Conservation (phyloP, 2,329 filamentous ascomycete species). For the Phaeosphaeria sp. region DNA sequence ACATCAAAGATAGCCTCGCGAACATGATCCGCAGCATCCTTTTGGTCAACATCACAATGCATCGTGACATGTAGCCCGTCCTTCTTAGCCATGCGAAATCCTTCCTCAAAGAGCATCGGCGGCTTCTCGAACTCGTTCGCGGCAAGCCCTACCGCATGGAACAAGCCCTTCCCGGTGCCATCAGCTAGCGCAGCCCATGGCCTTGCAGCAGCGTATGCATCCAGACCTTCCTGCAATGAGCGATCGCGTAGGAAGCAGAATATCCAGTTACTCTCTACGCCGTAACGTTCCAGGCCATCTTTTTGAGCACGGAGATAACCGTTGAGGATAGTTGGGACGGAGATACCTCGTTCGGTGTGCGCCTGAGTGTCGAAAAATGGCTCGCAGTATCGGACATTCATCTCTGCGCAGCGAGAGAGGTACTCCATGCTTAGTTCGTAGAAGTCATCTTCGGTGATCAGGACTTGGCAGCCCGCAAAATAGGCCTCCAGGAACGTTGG, state of each 20-base stretch:
- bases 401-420: constrained; percentile 35
- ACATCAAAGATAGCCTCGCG: constrained; percentile 47
- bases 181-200: constrained; percentile 38
- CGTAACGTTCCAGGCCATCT: constrained; percentile 5
- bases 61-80: constrained; percentile 57
- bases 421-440: constrained; percentile 53
- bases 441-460: constrained; percentile 48
- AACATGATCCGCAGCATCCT: constrained; percentile 56
- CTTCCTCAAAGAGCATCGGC: constrained; percentile 53
- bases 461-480: constrained; percentile 36
- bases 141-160: constrained; percentile 55
- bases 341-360: constrained; percentile 67
- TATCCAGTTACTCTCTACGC: constrained; percentile 43
- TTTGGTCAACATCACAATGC: constrained; percentile 61
- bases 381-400: constrained; percentile 59
- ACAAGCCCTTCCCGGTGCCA: constrained; percentile 47
- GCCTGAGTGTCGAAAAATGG: constrained; percentile 82
- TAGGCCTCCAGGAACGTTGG: constrained; percentile 35
- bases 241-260: constrained; percentile 55
- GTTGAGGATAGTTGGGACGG: constrained; percentile 67
- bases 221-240: constrained; percentile 47
- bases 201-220: constrained; percentile 48
- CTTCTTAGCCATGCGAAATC: constrained; percentile 45
- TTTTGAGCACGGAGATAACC: constrained; percentile 39
- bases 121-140: constrained; percentile 57